Evolutionary conservation across 164 flowering plant species (phyloP).

Genomic region (Aristolochia contorta): DNA sequence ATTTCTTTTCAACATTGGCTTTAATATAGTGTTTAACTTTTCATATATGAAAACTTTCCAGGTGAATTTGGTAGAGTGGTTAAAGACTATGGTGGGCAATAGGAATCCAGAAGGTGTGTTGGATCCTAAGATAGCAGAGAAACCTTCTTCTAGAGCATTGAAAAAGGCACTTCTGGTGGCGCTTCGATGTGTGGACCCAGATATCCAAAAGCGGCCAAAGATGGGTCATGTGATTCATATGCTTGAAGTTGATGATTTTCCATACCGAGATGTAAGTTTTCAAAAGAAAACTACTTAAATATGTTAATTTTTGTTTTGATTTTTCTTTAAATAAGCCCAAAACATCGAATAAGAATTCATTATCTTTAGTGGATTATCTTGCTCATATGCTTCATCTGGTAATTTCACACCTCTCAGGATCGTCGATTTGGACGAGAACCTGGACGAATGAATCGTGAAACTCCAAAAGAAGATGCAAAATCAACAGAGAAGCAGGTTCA

Average conservation of each 20-base stretch:
- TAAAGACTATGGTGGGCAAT: slow-evolving; percentile 62
- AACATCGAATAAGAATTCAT: too few species aligned
- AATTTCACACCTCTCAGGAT: not conserved
- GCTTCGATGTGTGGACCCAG: slow-evolving; percentile 72
- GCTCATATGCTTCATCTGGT: not conserved
- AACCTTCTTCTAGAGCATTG: slow-evolving; percentile 68
- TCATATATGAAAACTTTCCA: slow-evolving; percentile 15
- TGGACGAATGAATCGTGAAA: slow-evolving; percentile 28
- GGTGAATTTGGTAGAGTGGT: slow-evolving; percentile 88
- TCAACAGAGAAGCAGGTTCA: slow-evolving; percentile 31
- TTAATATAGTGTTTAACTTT: not conserved
- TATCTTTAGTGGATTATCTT: too few species aligned
- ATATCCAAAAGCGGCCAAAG: slow-evolving; percentile 77
- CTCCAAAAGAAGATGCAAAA: slow-evolving; percentile 14
- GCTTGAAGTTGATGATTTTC: slow-evolving; percentile 85
- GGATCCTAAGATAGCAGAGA: slow-evolving; percentile 63
- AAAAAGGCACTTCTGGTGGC: slow-evolving; percentile 71
- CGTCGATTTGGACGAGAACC: slow-evolving; percentile 22
- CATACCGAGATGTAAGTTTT: slow-evolving; percentile 55
- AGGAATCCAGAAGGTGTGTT: slow-evolving; percentile 63
- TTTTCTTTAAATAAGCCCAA: not conserved
- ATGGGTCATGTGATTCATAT: slow-evolving; percentile 90
- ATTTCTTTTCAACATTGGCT: not conserved
- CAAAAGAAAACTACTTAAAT: not conserved
- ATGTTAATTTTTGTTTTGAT: not conserved